phyloP scores from a whole-genome alignment of 2,329 filamentous ascomycete species.

The Aureobasidium sp. region DNA sequence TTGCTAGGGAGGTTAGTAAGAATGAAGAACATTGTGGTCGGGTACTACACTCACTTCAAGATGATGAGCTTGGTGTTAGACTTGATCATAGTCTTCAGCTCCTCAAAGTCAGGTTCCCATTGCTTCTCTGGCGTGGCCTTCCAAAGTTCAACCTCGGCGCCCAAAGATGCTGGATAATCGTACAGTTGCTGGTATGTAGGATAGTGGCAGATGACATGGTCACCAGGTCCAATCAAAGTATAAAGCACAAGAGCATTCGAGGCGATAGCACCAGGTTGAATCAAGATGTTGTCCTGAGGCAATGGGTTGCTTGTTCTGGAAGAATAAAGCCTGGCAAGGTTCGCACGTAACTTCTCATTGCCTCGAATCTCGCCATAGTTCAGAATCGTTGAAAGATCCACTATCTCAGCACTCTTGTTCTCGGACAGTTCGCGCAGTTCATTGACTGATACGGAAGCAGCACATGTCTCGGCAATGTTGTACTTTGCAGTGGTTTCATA shows the following conservation, averaged over 20 bases:
- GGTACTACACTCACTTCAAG: slow-evolving; percentile 40
- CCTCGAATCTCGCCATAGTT: slow-evolving; percentile 70
- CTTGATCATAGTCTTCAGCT: slow-evolving; percentile 59
- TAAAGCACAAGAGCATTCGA: slow-evolving; percentile 82
- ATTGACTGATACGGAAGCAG: slow-evolving; percentile 64
- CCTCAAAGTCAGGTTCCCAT: slow-evolving; percentile 60
- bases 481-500: slow-evolving; percentile 48
- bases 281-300: slow-evolving; percentile 58
- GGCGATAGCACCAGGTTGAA: slow-evolving; percentile 72
- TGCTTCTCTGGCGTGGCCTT: slow-evolving; percentile 56
- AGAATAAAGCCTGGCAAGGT: slow-evolving; percentile 60
- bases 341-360: slow-evolving; percentile 55
- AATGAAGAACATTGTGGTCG: neutral
- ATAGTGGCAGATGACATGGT: neutral
- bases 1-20: slow-evolving; percentile 45
- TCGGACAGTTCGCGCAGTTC: slow-evolving; percentile 56
- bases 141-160: slow-evolving; percentile 74
- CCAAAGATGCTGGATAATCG: slow-evolving; percentile 63
- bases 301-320: slow-evolving; percentile 44
- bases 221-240: slow-evolving; percentile 47
- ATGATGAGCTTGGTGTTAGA: slow-evolving; percentile 66
- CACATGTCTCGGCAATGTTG: slow-evolving; percentile 77
- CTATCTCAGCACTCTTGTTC: slow-evolving; percentile 39
- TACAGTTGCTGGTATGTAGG: slow-evolving; percentile 73
- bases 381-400: slow-evolving; percentile 51